A percentile compares a stretch with the other conserved stretches of the same genome.
These are phyloP conservation scores for Chaetomium globosum DNA, from an alignment of 2,329 filamentous ascomycete genomes.

Conservation along the genomic window DNA sequence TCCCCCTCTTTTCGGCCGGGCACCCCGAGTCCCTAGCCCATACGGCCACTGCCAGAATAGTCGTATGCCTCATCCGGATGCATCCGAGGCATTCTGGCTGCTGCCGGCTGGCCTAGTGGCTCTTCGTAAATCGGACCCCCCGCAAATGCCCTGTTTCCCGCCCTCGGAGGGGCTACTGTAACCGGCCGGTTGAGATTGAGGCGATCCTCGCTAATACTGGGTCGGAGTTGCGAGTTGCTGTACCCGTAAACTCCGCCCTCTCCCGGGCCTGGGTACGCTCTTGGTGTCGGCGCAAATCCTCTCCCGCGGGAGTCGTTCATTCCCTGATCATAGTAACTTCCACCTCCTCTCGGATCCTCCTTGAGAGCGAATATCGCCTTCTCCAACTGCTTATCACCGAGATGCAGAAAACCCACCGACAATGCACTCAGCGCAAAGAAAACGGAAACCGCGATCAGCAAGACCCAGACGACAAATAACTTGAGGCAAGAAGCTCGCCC, in stretches of 20 bases:
- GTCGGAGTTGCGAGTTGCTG: not conserved
- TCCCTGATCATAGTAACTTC: not conserved
- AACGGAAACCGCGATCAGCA: constrained; percentile 76
- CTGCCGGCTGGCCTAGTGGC: not conserved
- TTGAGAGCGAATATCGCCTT: constrained; percentile 15
- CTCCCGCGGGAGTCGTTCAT: not conserved
- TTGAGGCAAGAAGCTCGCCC: constrained; percentile 72
- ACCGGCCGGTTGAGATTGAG: constrained; percentile 18
- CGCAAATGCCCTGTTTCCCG: not conserved
- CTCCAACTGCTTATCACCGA: constrained; percentile 50
- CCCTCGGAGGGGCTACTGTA: not conserved
- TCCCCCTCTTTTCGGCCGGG: constrained; percentile 20
- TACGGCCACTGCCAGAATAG: constrained; percentile 1
- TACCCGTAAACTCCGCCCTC: not conserved
- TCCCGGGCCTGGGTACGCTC: not conserved
- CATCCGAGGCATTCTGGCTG: constrained; percentile 3
- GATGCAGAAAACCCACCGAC: constrained; percentile 63
- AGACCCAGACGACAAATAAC: constrained; percentile 85
- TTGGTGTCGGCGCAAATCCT: not conserved
- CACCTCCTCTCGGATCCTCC: not conserved
- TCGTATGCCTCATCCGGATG: not conserved
- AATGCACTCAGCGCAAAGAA: constrained; percentile 67
- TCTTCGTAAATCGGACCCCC: not conserved
- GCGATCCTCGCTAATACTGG: constrained; percentile 10
- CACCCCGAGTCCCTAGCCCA: constrained; percentile 31